Percentiles rank a stretch among this genome's conserved stretches.
phyloP scores from a whole-genome alignment of 805 yeast genomes.

The Hanseniaspora lachancei region DNA sequence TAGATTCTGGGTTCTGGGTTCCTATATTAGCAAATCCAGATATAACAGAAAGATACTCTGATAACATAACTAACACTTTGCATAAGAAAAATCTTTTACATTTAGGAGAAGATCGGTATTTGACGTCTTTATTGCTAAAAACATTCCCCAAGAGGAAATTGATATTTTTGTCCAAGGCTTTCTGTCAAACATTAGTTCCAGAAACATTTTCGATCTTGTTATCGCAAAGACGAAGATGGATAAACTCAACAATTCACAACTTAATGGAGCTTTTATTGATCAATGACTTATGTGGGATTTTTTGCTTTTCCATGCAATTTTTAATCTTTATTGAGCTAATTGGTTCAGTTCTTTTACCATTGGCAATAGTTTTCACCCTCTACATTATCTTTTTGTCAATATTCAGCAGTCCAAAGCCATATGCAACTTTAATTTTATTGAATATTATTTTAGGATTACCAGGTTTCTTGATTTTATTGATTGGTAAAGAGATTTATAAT shows the following conservation, averaged over 20 bases:
- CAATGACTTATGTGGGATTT: constrained; percentile 82
- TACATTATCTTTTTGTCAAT: constrained; percentile 66
- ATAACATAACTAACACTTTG: constrained; percentile 68
- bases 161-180: constrained; percentile 78
- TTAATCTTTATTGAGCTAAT: constrained; percentile 70
- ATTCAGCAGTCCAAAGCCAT: constrained; percentile 61
- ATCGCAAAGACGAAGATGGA: constrained; percentile 95
- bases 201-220: constrained; percentile 61
- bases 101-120: constrained; percentile 81
- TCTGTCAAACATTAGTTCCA: constrained; percentile 86
- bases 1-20: constrained; percentile 71
- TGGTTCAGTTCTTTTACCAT: constrained; percentile 80
- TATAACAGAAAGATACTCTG: constrained; percentile 81
- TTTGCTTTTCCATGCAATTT: constrained; percentile 91
- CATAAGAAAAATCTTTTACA: constrained; percentile 75
- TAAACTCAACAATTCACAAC: constrained; percentile 86
- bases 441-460: constrained; percentile 77
- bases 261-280: constrained; percentile 76
- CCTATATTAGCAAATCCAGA: constrained; percentile 88
- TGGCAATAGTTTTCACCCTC: constrained; percentile 70
- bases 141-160: constrained; percentile 85
- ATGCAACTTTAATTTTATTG: constrained; percentile 60
- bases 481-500: constrained; percentile 62
- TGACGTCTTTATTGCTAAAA: constrained; percentile 71
- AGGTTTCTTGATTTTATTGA: constrained; percentile 64